Base-by-base conservation (phyloP, 441 rosid genomes). In the Jatropha multifida region DNA sequence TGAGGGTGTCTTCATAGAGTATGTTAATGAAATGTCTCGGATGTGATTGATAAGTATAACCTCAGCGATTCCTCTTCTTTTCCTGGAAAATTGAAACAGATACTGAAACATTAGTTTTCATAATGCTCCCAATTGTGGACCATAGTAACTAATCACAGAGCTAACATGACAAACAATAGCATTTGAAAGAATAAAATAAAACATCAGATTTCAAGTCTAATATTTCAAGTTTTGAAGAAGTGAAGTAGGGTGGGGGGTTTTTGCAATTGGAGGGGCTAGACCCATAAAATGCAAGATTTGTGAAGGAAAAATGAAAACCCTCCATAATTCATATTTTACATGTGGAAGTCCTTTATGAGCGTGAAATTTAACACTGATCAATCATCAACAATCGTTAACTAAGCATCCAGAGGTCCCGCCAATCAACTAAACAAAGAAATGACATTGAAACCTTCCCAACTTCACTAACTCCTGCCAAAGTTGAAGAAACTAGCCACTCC, bases 1-100 rank as follows among this genome's bases (percentile, higher is more conserved):
- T 12, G 74, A 76, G 11, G 49, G 32, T 52, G 52, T 68, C 90
- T 77, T 83, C 94, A 86, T 90, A 55, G 71, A 76, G 49, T 60
- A 62, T 61, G 73, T n/a, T 14, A 71, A 14, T 7, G 51, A 73
- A 55, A 75, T 54, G 65, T 40, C 64, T 74, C n/a, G 27, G 38
- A 46, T 26, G 56, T 40, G 73, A 18, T 46, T 13, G 49, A 44
- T 73, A 56, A 38, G 55, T 18, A 20, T 42, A 61, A 52, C 54
- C 56, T 81, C 77, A 76, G 76, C 40, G 67, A 65, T 61, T 78
- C 78, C 62, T 74, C 75, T 54, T 32, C 62, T 56, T 70, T 41
- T 68, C 83, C 88, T 80, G 83, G 52, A 14, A 79, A 62, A 58
- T 52, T 70, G 52, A 74, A 72, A 6, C 32, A 65, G 40, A 17